These are phyloP conservation scores for Auricularia cornea DNA, from an alignment of 768 basidiomycete species.

Conservation along the genomic window DNA sequence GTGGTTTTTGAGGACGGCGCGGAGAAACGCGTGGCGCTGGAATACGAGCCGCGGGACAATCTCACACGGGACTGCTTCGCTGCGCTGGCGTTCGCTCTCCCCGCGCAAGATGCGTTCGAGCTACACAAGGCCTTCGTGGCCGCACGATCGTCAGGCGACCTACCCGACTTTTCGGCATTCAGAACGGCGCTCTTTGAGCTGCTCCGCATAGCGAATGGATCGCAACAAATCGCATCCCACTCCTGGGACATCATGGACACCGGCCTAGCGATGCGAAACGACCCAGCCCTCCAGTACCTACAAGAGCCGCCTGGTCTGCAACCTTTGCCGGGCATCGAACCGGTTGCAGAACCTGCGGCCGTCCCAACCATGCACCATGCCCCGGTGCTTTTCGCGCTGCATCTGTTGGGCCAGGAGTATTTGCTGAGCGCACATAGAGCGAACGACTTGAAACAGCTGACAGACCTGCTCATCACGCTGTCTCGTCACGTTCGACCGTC, in stretches of 20 bases:
- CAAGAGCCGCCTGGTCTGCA: constrained; percentile 24
- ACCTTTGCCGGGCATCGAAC: constrained; percentile 2
- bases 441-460: constrained; percentile 54
- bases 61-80: constrained; percentile 55
- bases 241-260: constrained; percentile 45
- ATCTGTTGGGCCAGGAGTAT: constrained; percentile 56
- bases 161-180: constrained; percentile 52
- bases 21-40: constrained; percentile 38
- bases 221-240: too few relatives aligned
- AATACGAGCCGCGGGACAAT: constrained; percentile 45
- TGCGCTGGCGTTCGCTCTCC: constrained; percentile 53
- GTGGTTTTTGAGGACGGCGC: constrained; percentile 47
- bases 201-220: constrained; percentile 40
- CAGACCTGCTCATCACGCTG: constrained; percentile 35
- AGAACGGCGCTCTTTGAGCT: constrained; percentile 40
- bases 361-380: constrained; percentile 40
- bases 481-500: constrained; percentile 56
- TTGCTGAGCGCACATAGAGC: constrained; percentile 38
- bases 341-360: constrained; percentile 3
- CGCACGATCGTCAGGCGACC: constrained; percentile 18
- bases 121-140: constrained; percentile 48
- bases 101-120: constrained; percentile 44
- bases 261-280: constrained; percentile 47
- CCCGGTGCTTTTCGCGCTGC: constrained; percentile 63
- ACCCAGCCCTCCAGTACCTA: constrained; percentile 45